Evolutionary conservation across 2,329 filamentous ascomycete species (phyloP).

Genomic region (Cadophora sp.): DNA sequence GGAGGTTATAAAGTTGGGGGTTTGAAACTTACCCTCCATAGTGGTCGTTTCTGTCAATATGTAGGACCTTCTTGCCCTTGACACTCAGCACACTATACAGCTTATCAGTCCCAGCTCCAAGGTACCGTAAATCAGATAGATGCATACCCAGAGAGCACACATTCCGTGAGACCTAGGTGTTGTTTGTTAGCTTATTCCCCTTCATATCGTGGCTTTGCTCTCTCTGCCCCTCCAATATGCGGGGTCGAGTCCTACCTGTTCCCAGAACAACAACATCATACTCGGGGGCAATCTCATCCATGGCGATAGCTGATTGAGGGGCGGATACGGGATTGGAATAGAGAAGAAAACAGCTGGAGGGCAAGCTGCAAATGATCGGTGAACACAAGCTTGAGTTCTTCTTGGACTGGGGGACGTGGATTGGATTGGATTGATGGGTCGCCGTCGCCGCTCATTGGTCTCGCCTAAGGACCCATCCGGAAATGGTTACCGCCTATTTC

Average conservation of each 20-base stretch:
- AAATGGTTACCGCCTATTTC: conserved; percentile 34
- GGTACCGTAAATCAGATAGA: background rate
- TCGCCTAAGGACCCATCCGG: conserved; percentile 36
- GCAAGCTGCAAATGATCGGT: conserved; percentile 35
- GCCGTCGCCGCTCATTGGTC: conserved; percentile 37
- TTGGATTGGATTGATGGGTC: conserved; percentile 21
- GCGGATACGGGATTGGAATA: conserved; percentile 27
- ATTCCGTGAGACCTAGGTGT: conserved; percentile 87
- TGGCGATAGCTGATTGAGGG: conserved; percentile 53
- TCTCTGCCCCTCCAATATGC: conserved; percentile 44
- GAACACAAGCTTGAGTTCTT: conserved; percentile 32
- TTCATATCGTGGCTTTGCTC: conserved; percentile 20
- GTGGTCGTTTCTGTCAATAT: conserved; percentile 98
- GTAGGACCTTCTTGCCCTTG: conserved; percentile 98
- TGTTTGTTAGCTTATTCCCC: conserved; percentile 35
- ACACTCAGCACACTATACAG: conserved; percentile 83
- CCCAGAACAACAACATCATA: conserved; percentile 99
- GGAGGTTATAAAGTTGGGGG: conserved; percentile 3
- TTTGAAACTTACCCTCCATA: conserved; percentile 79
- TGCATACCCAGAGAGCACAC: conserved; percentile 92
- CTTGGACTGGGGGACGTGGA: conserved; percentile 20
- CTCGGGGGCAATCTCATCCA: conserved; percentile 98
- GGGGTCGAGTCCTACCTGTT: conserved; percentile 74
- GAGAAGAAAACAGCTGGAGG: conserved; percentile 20
- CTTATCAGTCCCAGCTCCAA: conserved; percentile 34